Evolutionary conservation across 129 eudicot species (phyloP).

Genomic region (Flaveria linearis): DNA sequence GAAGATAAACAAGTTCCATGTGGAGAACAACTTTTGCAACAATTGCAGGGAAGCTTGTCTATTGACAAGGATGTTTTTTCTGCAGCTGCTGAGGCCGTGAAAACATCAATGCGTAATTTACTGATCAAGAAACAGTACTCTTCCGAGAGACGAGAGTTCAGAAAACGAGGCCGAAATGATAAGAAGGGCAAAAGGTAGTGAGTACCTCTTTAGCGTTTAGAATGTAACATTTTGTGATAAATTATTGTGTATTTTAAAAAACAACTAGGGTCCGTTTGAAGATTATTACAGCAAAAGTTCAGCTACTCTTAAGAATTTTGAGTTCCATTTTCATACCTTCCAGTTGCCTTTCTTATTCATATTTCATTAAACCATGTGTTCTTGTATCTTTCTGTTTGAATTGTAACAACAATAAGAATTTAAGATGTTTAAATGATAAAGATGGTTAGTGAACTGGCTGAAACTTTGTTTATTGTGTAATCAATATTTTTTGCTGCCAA

Average conservation of each 20-base stretch:
- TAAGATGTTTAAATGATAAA: too few species aligned
- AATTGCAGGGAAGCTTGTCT: constrained; percentile 66
- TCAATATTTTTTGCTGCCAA: too few species aligned
- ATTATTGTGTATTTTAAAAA: neutral
- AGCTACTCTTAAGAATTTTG: too few species aligned
- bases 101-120: constrained; percentile 76
- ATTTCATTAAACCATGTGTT: neutral
- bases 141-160: constrained; percentile 66
- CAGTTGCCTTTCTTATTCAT: too few species aligned
- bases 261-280: neutral
- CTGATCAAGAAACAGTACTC: constrained; percentile 81
- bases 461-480: too few species aligned
- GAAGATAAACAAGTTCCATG: constrained; percentile 68
- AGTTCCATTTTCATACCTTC: too few species aligned
- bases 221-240: neutral
- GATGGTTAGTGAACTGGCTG: too few species aligned
- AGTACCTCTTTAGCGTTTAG: neutral
- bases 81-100: constrained; percentile 79
- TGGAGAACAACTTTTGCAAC: constrained; percentile 58
- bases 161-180: constrained; percentile 87
- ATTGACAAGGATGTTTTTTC: constrained; percentile 60
- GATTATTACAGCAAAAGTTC: too few species aligned
- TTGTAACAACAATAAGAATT: too few species aligned
- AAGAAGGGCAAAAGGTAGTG: constrained; percentile 46
- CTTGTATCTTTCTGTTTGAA: too few species aligned